phyloP scores from a whole-genome alignment of 805 yeast genomes.

The Pichia membranifaciens region DNA sequence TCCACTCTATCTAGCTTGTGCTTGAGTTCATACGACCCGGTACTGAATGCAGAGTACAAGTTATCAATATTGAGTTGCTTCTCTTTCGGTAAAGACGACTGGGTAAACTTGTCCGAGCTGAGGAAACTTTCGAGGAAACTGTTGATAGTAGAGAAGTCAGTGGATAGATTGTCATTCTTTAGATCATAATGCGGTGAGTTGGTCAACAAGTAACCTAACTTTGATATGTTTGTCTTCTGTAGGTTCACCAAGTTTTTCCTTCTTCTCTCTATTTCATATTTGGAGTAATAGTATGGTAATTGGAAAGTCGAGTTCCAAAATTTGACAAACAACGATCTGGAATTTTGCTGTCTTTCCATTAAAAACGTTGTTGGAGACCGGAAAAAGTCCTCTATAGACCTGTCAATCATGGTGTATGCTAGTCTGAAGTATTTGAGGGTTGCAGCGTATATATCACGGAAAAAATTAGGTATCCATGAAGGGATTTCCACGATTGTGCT shows the following conservation, averaged over 20 bases:
- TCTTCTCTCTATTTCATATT: slow-evolving; percentile 24
- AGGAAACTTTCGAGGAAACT: too few relatives aligned
- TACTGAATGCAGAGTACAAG: slow-evolving; percentile 3
- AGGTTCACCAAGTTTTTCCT: slow-evolving; percentile 20
- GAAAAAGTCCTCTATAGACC: slow-evolving; percentile 14
- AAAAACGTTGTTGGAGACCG: slow-evolving; percentile 26
- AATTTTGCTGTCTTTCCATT: slow-evolving; percentile 17
- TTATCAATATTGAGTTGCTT: neutral
- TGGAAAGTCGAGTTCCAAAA: slow-evolving; percentile 30
- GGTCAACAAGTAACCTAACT: slow-evolving; percentile 32
- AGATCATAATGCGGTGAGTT: slow-evolving; percentile 28
- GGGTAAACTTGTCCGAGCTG: neutral
- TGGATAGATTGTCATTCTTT: neutral
- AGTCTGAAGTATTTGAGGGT: neutral
- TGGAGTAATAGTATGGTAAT: slow-evolving; percentile 33
- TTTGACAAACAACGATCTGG: slow-evolving; percentile 13
- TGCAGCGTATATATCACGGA: neutral
- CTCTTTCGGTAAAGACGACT: neutral
- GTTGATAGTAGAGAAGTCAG: slow-evolving; percentile 7
- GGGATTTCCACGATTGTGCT: neutral
- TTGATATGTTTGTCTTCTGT: slow-evolving; percentile 29
- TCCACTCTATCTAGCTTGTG: neutral
- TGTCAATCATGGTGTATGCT: slow-evolving; percentile 11
- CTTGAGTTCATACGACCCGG: slow-evolving; percentile 5
- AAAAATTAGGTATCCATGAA: slow-evolving; percentile 20